These are phyloP conservation scores for Asterella californica DNA, from an alignment of 225 moss, liverwort and hornwort species.

Conservation along the genomic window DNA sequence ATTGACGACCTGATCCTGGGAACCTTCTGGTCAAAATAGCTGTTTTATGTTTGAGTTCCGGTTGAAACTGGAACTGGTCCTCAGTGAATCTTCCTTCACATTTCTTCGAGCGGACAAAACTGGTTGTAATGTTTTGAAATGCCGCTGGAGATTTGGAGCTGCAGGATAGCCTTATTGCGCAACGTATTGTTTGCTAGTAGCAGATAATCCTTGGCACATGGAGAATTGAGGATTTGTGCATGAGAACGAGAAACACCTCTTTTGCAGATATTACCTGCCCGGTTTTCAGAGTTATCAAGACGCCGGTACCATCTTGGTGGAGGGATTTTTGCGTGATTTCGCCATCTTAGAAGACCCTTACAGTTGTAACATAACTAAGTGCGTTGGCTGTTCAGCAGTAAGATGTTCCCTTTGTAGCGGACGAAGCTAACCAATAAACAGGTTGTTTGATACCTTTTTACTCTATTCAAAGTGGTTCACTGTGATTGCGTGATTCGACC, in stretches of 20 bases:
- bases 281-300: neutral
- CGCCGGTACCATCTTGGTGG: neutral
- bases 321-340: conserved; percentile 6
- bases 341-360: conserved; percentile 2
- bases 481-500: too few relatives aligned
- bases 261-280: neutral
- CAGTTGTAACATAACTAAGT: conserved; percentile 14
- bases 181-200: conserved; percentile 5
- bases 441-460: neutral
- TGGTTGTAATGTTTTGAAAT: neutral
- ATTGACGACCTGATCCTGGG: neutral
- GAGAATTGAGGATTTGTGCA: neutral
- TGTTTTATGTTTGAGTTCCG: conserved; percentile 1
- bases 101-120: neutral
- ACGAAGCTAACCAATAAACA: conserved; percentile 11
- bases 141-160: neutral
- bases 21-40: neutral
- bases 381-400: neutral
- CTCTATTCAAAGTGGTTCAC: neutral
- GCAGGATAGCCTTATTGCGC: neutral
- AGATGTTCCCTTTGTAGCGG: conserved; percentile 1
- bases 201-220: neutral
- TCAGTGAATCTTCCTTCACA: neutral
- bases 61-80: neutral
- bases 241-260: neutral